Conservation (phyloP, 2,329 filamentous ascomycete species). For the Fusarium praegraminearum region DNA sequence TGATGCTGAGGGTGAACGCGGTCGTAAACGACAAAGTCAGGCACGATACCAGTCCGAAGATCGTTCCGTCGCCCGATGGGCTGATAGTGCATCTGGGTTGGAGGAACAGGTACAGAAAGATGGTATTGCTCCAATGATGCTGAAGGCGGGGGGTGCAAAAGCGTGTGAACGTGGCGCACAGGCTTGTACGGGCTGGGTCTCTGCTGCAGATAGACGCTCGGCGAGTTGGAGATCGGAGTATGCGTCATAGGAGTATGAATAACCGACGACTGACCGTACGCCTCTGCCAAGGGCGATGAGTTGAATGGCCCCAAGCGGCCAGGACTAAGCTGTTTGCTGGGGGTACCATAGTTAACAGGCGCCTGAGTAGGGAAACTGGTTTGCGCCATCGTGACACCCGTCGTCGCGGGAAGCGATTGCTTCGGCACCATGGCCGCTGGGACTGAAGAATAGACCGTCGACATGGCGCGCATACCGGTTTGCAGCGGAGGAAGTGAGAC, state of each 20-base stretch:
- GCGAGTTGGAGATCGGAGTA: conserved; percentile 81
- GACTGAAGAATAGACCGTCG: conserved; percentile 75
- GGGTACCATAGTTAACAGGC: conserved; percentile 60
- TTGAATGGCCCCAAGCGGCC: conserved; percentile 59
- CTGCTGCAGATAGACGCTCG: conserved; percentile 87
- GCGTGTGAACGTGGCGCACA: conserved; percentile 86
- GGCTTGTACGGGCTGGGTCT: conserved; percentile 93
- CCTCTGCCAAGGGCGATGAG: conserved; percentile 77
- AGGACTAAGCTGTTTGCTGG: conserved; percentile 66
- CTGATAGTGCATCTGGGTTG: conserved; percentile 85
- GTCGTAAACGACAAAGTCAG: conserved; percentile 65
- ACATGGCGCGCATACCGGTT: conserved; percentile 76
- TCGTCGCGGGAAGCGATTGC: conserved; percentile 45
- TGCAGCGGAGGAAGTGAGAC: conserved; percentile 73
- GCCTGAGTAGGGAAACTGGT: conserved; percentile 48
- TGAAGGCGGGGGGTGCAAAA: conserved; percentile 89
- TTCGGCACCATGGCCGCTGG: conserved; percentile 58
- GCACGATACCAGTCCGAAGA: conserved; percentile 77
- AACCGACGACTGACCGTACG: conserved; percentile 65
- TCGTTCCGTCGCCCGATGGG: conserved; percentile 77
- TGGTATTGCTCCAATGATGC: conserved; percentile 81
- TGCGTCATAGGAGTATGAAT: conserved; percentile 69
- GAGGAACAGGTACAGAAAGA: conserved; percentile 66
- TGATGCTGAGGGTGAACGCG: conserved; percentile 50
- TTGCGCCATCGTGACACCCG: conserved; percentile 42